Evolutionary conservation across 2,329 filamentous ascomycete genomes (phyloP).

Genomic region (Epichloe hybrida): DNA sequence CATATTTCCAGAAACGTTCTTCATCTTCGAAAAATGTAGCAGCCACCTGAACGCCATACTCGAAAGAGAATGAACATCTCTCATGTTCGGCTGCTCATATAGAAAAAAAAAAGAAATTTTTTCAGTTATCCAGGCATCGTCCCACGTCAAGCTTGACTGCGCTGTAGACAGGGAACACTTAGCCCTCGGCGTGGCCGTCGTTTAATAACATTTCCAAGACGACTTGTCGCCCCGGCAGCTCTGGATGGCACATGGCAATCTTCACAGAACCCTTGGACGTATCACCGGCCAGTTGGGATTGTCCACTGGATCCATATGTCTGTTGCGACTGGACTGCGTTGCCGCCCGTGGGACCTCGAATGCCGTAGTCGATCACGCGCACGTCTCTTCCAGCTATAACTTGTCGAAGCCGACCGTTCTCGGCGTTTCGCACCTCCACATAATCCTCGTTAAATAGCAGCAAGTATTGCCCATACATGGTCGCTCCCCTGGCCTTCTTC

Average conservation of each 20-base stretch:
- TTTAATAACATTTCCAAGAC: constrained; percentile 88
- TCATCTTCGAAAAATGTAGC: neutral
- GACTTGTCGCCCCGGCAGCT: constrained; percentile 70
- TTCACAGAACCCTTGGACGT: constrained; percentile 68
- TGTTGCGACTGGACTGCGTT: constrained; percentile 24
- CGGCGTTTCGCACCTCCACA: constrained; percentile 90
- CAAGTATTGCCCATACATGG: constrained; percentile 82
- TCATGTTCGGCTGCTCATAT: neutral
- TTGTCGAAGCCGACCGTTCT: constrained; percentile 85
- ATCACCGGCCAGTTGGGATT: constrained; percentile 23
- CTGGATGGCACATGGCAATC: constrained; percentile 88
- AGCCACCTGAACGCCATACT: constrained; percentile 1
- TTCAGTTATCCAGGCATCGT: neutral
- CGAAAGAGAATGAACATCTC: neutral
- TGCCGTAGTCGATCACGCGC: constrained; percentile 76
- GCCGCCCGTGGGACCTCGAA: constrained; percentile 45
- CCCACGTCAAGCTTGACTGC: neutral
- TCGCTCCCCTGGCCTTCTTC: constrained; percentile 62
- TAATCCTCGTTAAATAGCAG: constrained; percentile 93
- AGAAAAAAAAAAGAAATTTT: neutral
- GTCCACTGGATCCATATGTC: constrained; percentile 21
- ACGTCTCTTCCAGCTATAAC: constrained; percentile 90
- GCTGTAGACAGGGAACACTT: neutral
- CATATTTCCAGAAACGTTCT: neutral
- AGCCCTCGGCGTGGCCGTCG: constrained; percentile 53